These are phyloP conservation scores for Inosperma sp. DNA, from an alignment of 768 basidiomycete species.

Conservation along the genomic window DNA sequence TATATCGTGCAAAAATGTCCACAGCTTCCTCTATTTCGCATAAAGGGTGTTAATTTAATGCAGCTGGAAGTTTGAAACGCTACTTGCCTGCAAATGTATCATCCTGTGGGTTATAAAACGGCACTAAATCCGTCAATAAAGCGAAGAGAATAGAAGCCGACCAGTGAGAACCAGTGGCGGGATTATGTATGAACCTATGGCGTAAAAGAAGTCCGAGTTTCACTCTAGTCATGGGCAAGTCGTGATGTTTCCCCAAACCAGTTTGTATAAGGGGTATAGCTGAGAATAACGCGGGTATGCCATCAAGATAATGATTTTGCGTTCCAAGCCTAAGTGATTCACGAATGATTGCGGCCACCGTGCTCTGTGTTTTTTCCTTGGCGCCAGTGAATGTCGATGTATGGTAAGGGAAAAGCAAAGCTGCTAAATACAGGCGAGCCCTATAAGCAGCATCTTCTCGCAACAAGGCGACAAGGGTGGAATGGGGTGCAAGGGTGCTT, in stretches of 20 bases:
- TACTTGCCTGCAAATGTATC: slow-evolving; percentile 45
- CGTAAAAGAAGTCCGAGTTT: slow-evolving; percentile 63
- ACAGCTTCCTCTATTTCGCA: slow-evolving; percentile 41
- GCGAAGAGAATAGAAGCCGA: slow-evolving; percentile 69
- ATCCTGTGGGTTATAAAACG: slow-evolving; percentile 40
- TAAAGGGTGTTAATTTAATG: not conserved
- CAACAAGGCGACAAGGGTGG: slow-evolving; percentile 39
- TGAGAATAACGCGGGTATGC: slow-evolving; percentile 61
- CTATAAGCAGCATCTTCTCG: slow-evolving; percentile 35
- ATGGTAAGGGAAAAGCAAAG: slow-evolving; percentile 68
- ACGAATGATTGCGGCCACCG: slow-evolving; percentile 66
- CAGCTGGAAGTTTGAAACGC: not conserved
- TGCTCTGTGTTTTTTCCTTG: slow-evolving; percentile 57
- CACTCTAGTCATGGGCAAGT: slow-evolving; percentile 10
- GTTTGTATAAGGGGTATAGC: slow-evolving; percentile 34
- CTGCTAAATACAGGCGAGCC: slow-evolving; percentile 74
- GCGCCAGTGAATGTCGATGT: slow-evolving; percentile 53
- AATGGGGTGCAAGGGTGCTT: slow-evolving; percentile 43
- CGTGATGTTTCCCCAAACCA: slow-evolving; percentile 5
- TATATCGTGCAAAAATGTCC: slow-evolving; percentile 57
- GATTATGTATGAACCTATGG: slow-evolving; percentile 60
- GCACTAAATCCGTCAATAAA: slow-evolving; percentile 63
- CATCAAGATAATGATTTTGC: slow-evolving; percentile 73
- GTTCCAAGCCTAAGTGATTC: slow-evolving; percentile 82
- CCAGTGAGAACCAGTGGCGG: slow-evolving; percentile 62